phyloP scores from a whole-genome alignment of 2,329 filamentous ascomycete genomes.

The Alternaria sp. region DNA sequence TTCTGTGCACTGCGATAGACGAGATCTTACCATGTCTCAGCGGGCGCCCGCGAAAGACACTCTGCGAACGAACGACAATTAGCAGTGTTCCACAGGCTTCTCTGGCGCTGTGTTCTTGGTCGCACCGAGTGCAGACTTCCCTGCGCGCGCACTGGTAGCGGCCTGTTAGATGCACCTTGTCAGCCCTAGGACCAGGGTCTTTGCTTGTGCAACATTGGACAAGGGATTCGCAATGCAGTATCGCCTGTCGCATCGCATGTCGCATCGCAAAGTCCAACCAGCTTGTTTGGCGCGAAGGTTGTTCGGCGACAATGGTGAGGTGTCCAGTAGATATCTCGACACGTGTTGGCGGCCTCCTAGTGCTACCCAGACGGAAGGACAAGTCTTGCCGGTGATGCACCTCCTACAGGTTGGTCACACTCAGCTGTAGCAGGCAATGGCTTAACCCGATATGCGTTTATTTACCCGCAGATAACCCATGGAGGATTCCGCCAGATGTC shows the following conservation, averaged over 20 bases:
- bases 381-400: conserved; percentile 20
- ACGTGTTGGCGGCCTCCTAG: conserved; percentile 6
- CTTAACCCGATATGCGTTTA: conserved; percentile 24
- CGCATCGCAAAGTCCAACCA: not conserved
- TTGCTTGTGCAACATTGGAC: conserved; percentile 22
- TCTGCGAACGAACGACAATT: not conserved
- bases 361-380: not conserved
- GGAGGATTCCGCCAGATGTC: conserved; percentile 20
- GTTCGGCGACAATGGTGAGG: not conserved
- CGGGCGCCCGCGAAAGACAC: not conserved
- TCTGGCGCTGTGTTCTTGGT: not conserved
- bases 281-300: not conserved
- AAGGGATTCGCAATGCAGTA: conserved; percentile 1
- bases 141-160: conserved; percentile 1
- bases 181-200: conserved; percentile 24
- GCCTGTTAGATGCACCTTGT: conserved; percentile 6
- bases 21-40: conserved; percentile 10
- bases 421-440: conserved; percentile 26
- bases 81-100: not conserved
- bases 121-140: conserved; percentile 21
- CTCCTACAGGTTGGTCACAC: conserved; percentile 33
- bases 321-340: conserved; percentile 10
- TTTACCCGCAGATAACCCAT: conserved; percentile 28
- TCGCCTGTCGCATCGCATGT: not conserved
- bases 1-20: conserved; percentile 18